Evolutionary conservation across 805 yeast species (phyloP).

Genomic region (Jamesozyma spencerorum): DNA sequence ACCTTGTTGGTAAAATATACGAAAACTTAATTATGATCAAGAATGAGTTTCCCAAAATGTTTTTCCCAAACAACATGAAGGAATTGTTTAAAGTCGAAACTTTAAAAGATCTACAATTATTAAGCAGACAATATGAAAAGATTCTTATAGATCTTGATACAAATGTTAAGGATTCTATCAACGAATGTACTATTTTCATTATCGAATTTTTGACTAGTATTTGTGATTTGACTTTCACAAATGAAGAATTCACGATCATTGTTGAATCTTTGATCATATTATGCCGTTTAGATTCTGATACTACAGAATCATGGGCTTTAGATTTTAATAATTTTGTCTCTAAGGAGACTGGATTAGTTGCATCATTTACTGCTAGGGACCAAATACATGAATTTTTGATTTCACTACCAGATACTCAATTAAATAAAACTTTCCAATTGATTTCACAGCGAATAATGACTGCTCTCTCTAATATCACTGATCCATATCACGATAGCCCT

Average conservation of each 20-base stretch:
- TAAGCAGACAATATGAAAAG: not conserved
- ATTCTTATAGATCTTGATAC: not conserved
- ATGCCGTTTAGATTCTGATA: constrained; percentile 35
- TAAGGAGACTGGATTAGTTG: constrained; percentile 60
- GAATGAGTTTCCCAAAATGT: constrained; percentile 17
- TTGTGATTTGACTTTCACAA: constrained; percentile 5
- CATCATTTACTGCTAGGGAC: constrained; percentile 49
- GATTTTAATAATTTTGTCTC: constrained; percentile 67
- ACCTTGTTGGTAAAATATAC: constrained; percentile 14
- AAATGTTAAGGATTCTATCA: constrained; percentile 6
- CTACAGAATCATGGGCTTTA: constrained; percentile 39
- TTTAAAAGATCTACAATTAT: constrained; percentile 11
- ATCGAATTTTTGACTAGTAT: constrained; percentile 17
- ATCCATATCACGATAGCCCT: not conserved
- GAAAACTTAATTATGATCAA: constrained; percentile 18
- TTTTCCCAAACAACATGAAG: constrained; percentile 9
- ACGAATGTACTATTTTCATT: constrained; percentile 16
- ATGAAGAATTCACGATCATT: constrained; percentile 10
- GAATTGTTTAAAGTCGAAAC: constrained; percentile 9
- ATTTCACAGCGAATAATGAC: constrained; percentile 2
- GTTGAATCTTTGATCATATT: constrained; percentile 30
- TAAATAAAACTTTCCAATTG: constrained; percentile 2
- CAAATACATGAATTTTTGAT: constrained; percentile 48
- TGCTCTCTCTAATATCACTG: not conserved
- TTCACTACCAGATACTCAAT: constrained; percentile 32